Base-by-base conservation (phyloP, 2,329 filamentous ascomycete species). In the Magnaporthales sp. region DNA sequence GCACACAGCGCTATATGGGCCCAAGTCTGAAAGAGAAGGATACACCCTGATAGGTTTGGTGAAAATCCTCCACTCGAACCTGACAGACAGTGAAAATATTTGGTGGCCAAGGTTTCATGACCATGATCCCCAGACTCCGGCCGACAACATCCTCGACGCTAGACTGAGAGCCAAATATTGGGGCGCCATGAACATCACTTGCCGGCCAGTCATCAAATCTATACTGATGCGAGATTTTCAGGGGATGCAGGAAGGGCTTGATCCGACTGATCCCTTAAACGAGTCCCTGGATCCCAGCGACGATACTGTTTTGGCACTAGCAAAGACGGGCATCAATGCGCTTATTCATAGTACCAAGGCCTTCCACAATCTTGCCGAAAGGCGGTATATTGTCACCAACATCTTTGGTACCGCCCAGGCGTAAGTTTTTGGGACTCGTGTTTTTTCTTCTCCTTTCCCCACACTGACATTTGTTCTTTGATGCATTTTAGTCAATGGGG, bases 371-470 rank as follows among this genome's bases (percentile, higher is more conserved):
- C 82, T 91, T 29, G 81, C 85, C 19, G 77, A 80, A n/a, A 78
- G 85, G 69, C 86, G 92, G 31, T 86, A 91, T 9, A 89, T 97
- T 65, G 89, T 98, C 66, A 98, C 94, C n/a, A 98, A 97, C 72
- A 89, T 97, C 29, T 96, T 97, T 77, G 93, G 94, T 65, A 98
- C 94, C 22, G 91, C 93, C 69, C 94, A 97, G 82, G 93, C 93
- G 91, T 96, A 91, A 86, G 92, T 87, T 31, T 31, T 31, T 4
- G 30, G 30, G 30, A 31, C 30, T 31, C 9, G 30, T 31, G 9
- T 31, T 31, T 54, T 67, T 67, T 67, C 26, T 15, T 24, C 24
- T 58, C 65, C 51, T 56, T 65, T 67, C 69, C 71, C 76, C 72
- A 73, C 70, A 11, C 29, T 62, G 22, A 71, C 74, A 6, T 67